Percentiles rank a stretch among this genome's conserved stretches.
Conservation (phyloP, 2,329 filamentous ascomycete species). For the Talaromyces sp. region DNA sequence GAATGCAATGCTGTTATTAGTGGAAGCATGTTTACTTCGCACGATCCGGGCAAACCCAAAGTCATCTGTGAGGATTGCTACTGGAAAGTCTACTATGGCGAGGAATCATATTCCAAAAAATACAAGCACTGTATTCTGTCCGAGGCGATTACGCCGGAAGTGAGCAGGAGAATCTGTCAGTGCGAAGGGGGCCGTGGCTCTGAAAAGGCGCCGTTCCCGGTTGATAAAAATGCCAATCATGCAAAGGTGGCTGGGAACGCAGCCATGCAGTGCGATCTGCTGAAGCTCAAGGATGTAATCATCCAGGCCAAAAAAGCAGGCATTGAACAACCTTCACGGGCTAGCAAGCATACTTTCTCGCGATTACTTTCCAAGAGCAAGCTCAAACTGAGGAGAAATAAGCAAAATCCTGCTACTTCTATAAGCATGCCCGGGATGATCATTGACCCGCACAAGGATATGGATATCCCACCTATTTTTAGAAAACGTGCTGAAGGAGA, state of each 20-base stretch:
- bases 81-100: slow-evolving; percentile 21
- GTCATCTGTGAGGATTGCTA: slow-evolving; percentile 34
- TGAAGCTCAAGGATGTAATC: neutral
- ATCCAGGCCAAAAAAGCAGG: neutral
- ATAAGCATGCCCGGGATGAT: too few relatives aligned
- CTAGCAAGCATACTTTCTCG: neutral
- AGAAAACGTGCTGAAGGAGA: slow-evolving; percentile 25
- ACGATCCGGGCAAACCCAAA: neutral
- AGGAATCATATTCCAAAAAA: slow-evolving; percentile 22
- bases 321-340: neutral
- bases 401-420: neutral
- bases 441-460: slow-evolving; percentile 14
- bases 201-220: neutral
- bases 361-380: neutral
- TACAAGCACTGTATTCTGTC: slow-evolving; percentile 31
- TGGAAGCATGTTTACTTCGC: slow-evolving; percentile 22
- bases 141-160: slow-evolving; percentile 19
- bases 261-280: neutral
- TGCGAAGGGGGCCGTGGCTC: slow-evolving; percentile 14
- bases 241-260: neutral
- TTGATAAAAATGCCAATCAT: neutral
- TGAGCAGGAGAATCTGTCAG: slow-evolving; percentile 22
- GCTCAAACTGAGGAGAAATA: neutral
- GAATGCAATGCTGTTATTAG: slow-evolving; percentile 18
- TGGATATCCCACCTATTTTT: slow-evolving; percentile 27